These are phyloP conservation scores for Massariosphaeria phaeospora DNA, from an alignment of 495 filamentous ascomycete genomes.

Conservation along the genomic window DNA sequence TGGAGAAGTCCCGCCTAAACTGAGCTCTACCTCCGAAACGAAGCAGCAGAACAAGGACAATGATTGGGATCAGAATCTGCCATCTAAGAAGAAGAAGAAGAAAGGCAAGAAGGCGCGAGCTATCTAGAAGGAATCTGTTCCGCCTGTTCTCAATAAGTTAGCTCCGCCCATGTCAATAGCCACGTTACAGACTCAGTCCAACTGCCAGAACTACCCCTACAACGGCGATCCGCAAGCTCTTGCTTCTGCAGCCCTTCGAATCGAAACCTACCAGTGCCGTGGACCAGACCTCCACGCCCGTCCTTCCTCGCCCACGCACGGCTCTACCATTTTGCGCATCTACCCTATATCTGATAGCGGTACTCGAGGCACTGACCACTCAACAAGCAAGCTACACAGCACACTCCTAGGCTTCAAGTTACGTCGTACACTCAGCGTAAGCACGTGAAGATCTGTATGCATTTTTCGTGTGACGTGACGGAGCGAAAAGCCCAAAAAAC, in stretches of 20 bases:
- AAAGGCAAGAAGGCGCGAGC: not conserved
- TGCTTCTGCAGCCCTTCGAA: conserved; percentile 8
- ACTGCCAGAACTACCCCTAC: conserved; percentile 2
- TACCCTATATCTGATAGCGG: conserved; percentile 21
- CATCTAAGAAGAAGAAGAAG: not conserved
- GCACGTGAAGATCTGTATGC: too few relatives aligned
- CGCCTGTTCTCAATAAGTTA: not conserved
- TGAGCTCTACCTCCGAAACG: not conserved
- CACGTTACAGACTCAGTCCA: conserved; percentile 4
- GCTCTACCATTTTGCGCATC: conserved; percentile 32
- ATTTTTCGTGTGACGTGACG: too few relatives aligned
- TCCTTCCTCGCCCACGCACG: conserved; percentile 36
- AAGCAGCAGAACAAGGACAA: not conserved
- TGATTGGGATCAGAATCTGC: not conserved
- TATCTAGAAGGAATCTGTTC: not conserved
- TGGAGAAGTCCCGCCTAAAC: conserved; percentile 3
- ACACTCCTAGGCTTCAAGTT: conserved; percentile 32
- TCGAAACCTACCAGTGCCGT: conserved; percentile 14
- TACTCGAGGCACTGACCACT: conserved; percentile 32
- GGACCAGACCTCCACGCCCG: conserved; percentile 29
- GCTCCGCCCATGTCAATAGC: not conserved
- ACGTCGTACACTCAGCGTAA: too few relatives aligned
- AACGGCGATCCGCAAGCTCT: conserved; percentile 7
- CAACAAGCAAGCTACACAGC: conserved; percentile 36
- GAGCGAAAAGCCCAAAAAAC: too few relatives aligned